These are phyloP conservation scores for Peribolospora baueri DNA, from an alignment of 768 basidiomycete species.

Conservation along the genomic window DNA sequence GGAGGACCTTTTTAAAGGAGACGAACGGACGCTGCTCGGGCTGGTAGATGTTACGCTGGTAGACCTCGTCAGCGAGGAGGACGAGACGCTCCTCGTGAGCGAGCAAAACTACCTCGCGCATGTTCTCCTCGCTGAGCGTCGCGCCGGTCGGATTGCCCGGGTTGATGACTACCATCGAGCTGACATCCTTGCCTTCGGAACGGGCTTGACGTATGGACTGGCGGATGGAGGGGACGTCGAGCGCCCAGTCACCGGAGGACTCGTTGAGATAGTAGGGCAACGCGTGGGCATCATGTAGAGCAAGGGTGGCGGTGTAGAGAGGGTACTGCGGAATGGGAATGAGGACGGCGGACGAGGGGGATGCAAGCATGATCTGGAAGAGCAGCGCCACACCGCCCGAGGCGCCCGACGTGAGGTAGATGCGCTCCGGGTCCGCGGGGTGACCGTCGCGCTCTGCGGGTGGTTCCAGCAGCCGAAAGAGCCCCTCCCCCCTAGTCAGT, in stretches of 20 bases:
- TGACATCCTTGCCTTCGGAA: conserved; percentile 37
- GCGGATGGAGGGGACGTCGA: conserved; percentile 42
- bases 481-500: neutral
- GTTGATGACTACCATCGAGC: conserved; percentile 89
- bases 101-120: conserved; percentile 49
- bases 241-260: conserved; percentile 45
- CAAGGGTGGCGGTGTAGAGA: conserved; percentile 81
- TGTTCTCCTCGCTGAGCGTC: conserved; percentile 44
- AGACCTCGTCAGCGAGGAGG: conserved; percentile 93
- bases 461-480: neutral
- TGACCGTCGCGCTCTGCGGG: conserved; percentile 62
- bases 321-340: conserved; percentile 98
- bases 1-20: conserved; percentile 76
- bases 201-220: conserved; percentile 40
- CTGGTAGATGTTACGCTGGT: conserved; percentile 75
- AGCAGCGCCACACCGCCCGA: conserved; percentile 79
- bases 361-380: conserved; percentile 50
- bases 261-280: conserved; percentile 82
- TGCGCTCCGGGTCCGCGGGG: conserved; percentile 52
- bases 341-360: conserved; percentile 46
- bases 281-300: conserved; percentile 52
- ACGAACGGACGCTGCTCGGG: conserved; percentile 43
- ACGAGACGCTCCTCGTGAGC: conserved; percentile 68
- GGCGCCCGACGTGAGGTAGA: conserved; percentile 87
- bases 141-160: conserved; percentile 94